These are phyloP conservation scores for Ophiostoma triangulosporum DNA, from an alignment of 2,329 filamentous ascomycete species.

Conservation along the genomic window DNA sequence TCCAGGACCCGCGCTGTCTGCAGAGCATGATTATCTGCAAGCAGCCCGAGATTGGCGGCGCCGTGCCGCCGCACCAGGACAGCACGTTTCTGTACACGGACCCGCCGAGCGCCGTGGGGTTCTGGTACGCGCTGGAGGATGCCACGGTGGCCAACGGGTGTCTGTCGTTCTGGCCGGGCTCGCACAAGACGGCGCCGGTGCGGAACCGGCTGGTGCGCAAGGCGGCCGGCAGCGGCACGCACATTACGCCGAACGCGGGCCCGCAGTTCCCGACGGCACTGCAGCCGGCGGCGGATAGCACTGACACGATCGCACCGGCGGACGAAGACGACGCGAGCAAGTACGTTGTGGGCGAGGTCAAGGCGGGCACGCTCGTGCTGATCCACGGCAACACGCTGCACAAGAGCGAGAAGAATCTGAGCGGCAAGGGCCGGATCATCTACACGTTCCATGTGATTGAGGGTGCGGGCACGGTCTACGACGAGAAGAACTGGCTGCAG, in stretches of 20 bases:
- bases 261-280: slow-evolving; percentile 40
- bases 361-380: slow-evolving; percentile 77
- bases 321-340: slow-evolving; percentile 33
- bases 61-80: slow-evolving; percentile 85
- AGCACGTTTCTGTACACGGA: slow-evolving; percentile 85
- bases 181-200: slow-evolving; percentile 58
- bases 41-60: slow-evolving; percentile 87
- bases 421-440: slow-evolving; percentile 75
- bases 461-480: slow-evolving; percentile 53
- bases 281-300: slow-evolving; percentile 27
- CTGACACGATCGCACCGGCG: not conserved
- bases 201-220: slow-evolving; percentile 62
- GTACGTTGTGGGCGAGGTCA: slow-evolving; percentile 75
- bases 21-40: slow-evolving; percentile 99
- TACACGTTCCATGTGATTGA: slow-evolving; percentile 98
- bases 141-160: slow-evolving; percentile 78
- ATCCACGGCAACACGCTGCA: slow-evolving; percentile 95
- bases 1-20: slow-evolving; percentile 59
- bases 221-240: slow-evolving; percentile 34
- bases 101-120: slow-evolving; percentile 79
- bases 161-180: slow-evolving; percentile 71
- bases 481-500: slow-evolving; percentile 86
- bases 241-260: slow-evolving; percentile 58
- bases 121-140: slow-evolving; percentile 96
- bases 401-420: slow-evolving; percentile 88